Base-by-base conservation (phyloP, 345 rosid species). In the Hirschfeldia incana region DNA sequence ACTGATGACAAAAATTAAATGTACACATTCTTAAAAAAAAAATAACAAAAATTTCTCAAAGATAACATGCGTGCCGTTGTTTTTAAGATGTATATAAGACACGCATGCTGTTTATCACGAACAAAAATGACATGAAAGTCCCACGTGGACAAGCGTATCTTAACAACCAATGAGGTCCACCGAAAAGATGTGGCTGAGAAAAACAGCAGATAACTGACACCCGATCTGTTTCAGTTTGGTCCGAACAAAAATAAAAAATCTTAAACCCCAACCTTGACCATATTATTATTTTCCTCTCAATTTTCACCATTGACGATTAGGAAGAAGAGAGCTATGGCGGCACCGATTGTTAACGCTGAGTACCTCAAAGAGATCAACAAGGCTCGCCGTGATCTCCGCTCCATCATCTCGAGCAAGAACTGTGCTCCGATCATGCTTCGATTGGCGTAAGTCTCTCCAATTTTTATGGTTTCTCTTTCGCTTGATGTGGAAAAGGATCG, bases 361-460 rank as follows among this genome's bases (percentile, higher is more conserved):
- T 94, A 94, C 84, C 73, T 90, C 42, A 94, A 91, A 81, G 91
- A 88, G 87, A 84, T 94, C 84, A 93, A 86, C 76, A 91, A 87
- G 81, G 95, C 95, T 76, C 97, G 98, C 49, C 97, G 97, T 74
- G 93, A 92, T 70, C 96, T 92, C 77, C 98, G 98, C 21, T 89
- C 97, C 28, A 87, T 94, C 77, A 92, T 92, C 85, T 87, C 98
- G 17, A 74, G 6, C 84, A 91, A 87, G 85, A 89, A 88, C 85
- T 92, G 97, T 72, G 97, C 97, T 84, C 98, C 98, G 6, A 91
- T 92, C 84, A 92, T 92, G 98, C 95, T 94, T 58, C 93, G 98
- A 76, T 84, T 92, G 73, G 98, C 98, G 97, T 94, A 86, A 80
- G 71, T 55, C 42, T 55, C 42, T 65, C 57, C 6, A 9, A 28